phyloP scores from a whole-genome alignment of 2,329 filamentous ascomycete genomes.

The Scedosporium aurantiacum region DNA sequence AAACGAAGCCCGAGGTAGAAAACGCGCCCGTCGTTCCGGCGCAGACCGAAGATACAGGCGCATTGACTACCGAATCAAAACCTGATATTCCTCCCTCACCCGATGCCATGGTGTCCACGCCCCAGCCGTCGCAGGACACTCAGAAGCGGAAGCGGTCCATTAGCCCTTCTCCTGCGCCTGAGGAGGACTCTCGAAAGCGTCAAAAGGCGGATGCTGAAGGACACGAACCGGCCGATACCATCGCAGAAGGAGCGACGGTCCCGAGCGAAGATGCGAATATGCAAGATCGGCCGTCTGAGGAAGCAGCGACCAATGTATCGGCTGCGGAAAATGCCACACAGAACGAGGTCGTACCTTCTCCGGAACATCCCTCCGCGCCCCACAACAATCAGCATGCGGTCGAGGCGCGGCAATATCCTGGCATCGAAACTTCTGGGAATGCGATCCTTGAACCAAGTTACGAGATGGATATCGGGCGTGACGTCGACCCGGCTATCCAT shows the following conservation, averaged over 20 bases:
- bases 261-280: background rate
- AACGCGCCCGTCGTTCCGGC: background rate
- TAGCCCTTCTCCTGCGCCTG: background rate
- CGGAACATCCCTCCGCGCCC: background rate
- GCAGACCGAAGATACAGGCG: background rate
- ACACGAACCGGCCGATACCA: background rate
- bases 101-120: background rate
- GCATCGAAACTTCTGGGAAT: background rate
- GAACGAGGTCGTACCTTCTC: background rate
- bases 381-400: background rate
- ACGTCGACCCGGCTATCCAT: constrained; percentile 50
- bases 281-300: background rate
- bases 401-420: background rate
- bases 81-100: background rate
- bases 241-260: background rate
- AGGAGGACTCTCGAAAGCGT: background rate
- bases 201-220: background rate
- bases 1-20: background rate
- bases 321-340: background rate
- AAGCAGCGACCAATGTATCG: background rate
- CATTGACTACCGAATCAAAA: too few relatives aligned
- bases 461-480: constrained; percentile 22
- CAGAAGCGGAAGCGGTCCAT: constrained; percentile 4
- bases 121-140: background rate
- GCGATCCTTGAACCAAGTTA: constrained; percentile 13